Evolutionary conservation across 2,329 filamentous ascomycete genomes (phyloP), one percentile per base, ranked within the genome.

Genomic region (Colletotrichum liriopes): DNA sequence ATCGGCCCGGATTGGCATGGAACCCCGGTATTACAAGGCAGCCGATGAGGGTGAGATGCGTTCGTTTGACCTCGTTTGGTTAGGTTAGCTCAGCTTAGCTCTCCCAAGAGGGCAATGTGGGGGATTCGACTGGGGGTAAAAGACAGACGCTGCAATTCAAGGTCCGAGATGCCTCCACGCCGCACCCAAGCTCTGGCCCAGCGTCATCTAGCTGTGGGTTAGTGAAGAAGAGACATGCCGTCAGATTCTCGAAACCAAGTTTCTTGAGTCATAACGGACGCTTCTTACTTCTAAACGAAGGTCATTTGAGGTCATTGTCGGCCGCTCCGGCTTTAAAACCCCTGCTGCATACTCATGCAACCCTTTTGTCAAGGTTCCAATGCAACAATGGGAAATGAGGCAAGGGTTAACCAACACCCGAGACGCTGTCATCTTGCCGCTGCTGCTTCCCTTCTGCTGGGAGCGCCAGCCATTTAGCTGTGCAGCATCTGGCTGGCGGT

Each of bases 201-300:
- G 41, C 56, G 32, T 23, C 52, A 58, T 62, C 37, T 20, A 58
- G 47, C 20, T 37, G 65, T 47, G 59, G 58, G 51, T 35, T 64
- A 43, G 8, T 43, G 23, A 29, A 47, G 29, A 47, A 41, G 2
- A 67, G 35, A 37, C 45, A 63, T 69, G 65, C 45, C 52, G 65
- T 72, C 59, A 68, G 69, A 69, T 32, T 32, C n/a, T 26, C 35
- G n/a, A 69, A 59, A 52, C 29, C 65, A 64, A 51, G 47, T 70
- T 65, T 67, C 39, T 55, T 55, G 49, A 56, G 49, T 45, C 23
- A 26, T 37, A 58, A 41, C 45, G 41, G 39, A 35, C 6, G 16
- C 47, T 58, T 56, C 16, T 29, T 41, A 35, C 29, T 23, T 35
- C 32, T 39, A 39, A 29, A 49, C 32, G 2, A 26, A 43, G 29